These are phyloP conservation scores for Rhododendron williamsianum DNA, from an alignment of 148 eudicot genomes.

Conservation along the genomic window DNA sequence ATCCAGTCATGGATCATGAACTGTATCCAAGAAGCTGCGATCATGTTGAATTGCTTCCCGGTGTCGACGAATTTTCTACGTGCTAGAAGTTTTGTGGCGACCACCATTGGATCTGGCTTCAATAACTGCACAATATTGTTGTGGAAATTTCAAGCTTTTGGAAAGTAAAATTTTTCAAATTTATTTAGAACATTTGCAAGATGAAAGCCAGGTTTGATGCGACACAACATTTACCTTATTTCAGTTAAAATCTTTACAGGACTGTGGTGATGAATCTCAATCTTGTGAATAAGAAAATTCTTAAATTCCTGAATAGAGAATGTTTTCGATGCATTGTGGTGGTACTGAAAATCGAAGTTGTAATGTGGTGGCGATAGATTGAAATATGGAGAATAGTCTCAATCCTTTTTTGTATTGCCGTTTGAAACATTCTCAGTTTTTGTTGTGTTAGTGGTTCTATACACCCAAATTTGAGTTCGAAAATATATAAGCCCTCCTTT, in stretches of 20 bases:
- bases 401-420: too few relatives aligned
- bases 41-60: constrained; percentile 44
- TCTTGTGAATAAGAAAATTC: too few relatives aligned
- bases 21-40: constrained; percentile 48
- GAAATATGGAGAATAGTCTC: too few relatives aligned
- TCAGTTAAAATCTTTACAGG: background rate
- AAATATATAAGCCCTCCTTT: too few relatives aligned
- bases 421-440: too few relatives aligned
- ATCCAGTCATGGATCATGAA: constrained; percentile 52
- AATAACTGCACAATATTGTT: constrained; percentile 22
- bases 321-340: too few relatives aligned
- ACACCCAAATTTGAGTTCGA: too few relatives aligned
- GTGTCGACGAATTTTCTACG: constrained; percentile 31
- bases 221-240: background rate
- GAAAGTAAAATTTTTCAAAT: background rate
- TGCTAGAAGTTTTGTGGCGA: constrained; percentile 44
- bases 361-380: too few relatives aligned
- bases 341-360: too few relatives aligned
- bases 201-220: background rate
- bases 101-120: constrained; percentile 41
- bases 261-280: too few relatives aligned
- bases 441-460: too few relatives aligned
- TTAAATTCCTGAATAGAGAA: too few relatives aligned
- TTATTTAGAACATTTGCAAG: background rate
- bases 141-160: background rate